phyloP scores from a whole-genome alignment of 371 early-diverging fungal genomes.

The Rhizopus sp. region DNA sequence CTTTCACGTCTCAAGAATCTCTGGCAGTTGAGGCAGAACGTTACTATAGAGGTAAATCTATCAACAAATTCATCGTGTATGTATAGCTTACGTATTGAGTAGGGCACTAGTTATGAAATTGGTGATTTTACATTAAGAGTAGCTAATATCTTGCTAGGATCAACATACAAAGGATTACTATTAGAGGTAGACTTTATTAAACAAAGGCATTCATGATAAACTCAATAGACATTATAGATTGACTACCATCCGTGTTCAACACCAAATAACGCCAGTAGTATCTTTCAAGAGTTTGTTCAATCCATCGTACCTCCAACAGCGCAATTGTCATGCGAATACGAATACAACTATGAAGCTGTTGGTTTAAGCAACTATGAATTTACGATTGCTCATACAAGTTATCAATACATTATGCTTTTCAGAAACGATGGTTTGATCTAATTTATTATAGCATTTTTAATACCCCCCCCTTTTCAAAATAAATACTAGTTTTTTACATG shows the following conservation, averaged over 20 bases:
- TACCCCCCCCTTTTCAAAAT: neutral
- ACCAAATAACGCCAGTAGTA: conserved; percentile 38
- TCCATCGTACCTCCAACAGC: conserved; percentile 49
- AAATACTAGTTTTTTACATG: neutral
- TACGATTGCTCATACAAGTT: conserved; percentile 54
- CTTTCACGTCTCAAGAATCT: conserved; percentile 50
- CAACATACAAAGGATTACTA: conserved; percentile 50
- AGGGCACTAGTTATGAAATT: conserved; percentile 55
- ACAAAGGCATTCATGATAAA: neutral
- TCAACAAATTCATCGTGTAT: neutral
- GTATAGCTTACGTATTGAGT: neutral
- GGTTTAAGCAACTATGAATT: conserved; percentile 51
- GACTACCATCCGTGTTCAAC: conserved; percentile 51
- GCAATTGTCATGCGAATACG: conserved; percentile 49
- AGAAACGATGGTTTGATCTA: conserved; percentile 49
- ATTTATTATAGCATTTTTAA: conserved; percentile 5
- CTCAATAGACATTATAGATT: conserved; percentile 25
- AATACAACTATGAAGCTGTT: conserved; percentile 48
- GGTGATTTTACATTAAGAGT: conserved; percentile 56
- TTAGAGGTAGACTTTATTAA: conserved; percentile 37
- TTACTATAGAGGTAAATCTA: conserved; percentile 43
- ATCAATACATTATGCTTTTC: conserved; percentile 55
- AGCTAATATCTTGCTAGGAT: conserved; percentile 51
- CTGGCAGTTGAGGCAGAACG: conserved; percentile 51
- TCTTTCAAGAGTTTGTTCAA: conserved; percentile 48